A percentile compares a stretch with the other conserved stretches of the same genome.
phyloP scores from a whole-genome alignment of 768 basidiomycete genomes.

The Lanmaoa pseudosensibilis region DNA sequence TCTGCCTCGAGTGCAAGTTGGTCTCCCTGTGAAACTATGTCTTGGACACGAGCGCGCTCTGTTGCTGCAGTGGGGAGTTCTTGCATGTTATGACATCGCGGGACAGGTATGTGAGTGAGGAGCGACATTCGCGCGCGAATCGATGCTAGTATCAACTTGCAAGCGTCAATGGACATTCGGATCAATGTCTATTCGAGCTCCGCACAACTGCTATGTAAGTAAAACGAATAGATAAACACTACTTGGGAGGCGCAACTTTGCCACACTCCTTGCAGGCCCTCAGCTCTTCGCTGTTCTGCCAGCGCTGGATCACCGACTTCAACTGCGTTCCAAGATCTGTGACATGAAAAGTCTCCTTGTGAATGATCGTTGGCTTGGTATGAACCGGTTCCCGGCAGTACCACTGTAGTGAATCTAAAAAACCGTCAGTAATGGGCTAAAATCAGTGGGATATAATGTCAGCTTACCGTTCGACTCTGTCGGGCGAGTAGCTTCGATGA shows the following conservation, averaged over 20 bases:
- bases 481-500: constrained; percentile 85
- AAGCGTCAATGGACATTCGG: background rate
- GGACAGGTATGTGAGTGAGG: constrained; percentile 21
- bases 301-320: constrained; percentile 85
- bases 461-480: constrained; percentile 66
- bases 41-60: constrained; percentile 38
- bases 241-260: constrained; percentile 53
- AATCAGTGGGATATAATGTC: background rate
- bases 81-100: constrained; percentile 44
- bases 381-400: constrained; percentile 75
- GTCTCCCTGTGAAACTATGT: constrained; percentile 11
- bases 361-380: constrained; percentile 66
- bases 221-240: background rate
- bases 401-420: constrained; percentile 87
- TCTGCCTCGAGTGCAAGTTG: constrained; percentile 15
- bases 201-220: constrained; percentile 4
- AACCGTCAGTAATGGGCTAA: background rate
- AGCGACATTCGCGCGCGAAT: background rate
- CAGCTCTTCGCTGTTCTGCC: constrained; percentile 66
- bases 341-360: constrained; percentile 84
- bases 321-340: constrained; percentile 91
- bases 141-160: background rate
- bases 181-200: constrained; percentile 16
- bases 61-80: constrained; percentile 42
- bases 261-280: constrained; percentile 77